Conservation (phyloP, 768 basidiomycete genomes). For the Brasilioporus rufonigricans region DNA sequence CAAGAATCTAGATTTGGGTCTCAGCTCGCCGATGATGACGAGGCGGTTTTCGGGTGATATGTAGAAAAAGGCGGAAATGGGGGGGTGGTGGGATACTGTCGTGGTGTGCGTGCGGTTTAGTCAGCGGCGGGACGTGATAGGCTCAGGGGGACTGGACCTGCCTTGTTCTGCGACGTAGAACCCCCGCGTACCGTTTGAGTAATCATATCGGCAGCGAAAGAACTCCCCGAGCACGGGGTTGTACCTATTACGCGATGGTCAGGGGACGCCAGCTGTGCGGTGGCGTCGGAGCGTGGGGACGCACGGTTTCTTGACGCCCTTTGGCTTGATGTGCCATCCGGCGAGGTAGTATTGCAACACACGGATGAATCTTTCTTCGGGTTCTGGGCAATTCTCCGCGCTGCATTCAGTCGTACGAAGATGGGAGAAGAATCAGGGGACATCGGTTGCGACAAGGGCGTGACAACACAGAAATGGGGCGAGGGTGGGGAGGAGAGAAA, state of each 20-base stretch:
- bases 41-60: conserved; percentile 88
- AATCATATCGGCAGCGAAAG: conserved; percentile 94
- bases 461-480: not conserved
- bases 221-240: conserved; percentile 98
- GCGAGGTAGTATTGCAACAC: conserved; percentile 94
- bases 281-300: conserved; percentile 27
- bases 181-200: conserved; percentile 86
- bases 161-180: conserved; percentile 98
- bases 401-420: conserved; percentile 39
- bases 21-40: conserved; percentile 85
- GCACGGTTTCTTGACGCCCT: conserved; percentile 98
- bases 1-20: conserved; percentile 94
- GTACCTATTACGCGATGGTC: conserved; percentile 52
- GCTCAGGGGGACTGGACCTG: conserved; percentile 22
- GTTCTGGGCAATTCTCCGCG: conserved; percentile 73
- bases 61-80: conserved; percentile 95
- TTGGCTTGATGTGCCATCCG: conserved; percentile 99
- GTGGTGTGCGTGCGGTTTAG: not conserved
- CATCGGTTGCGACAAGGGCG: not conserved
- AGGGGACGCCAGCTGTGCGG: not conserved
- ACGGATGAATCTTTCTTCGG: conserved; percentile 87
- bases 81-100: conserved; percentile 91
- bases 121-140: not conserved
- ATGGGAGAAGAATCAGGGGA: not conserved
- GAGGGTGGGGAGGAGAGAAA: not conserved